A percentile compares a stretch with the other conserved stretches of the same genome.
phyloP scores from a whole-genome alignment of 768 basidiomycete species.

The Podaxis sp. region DNA sequence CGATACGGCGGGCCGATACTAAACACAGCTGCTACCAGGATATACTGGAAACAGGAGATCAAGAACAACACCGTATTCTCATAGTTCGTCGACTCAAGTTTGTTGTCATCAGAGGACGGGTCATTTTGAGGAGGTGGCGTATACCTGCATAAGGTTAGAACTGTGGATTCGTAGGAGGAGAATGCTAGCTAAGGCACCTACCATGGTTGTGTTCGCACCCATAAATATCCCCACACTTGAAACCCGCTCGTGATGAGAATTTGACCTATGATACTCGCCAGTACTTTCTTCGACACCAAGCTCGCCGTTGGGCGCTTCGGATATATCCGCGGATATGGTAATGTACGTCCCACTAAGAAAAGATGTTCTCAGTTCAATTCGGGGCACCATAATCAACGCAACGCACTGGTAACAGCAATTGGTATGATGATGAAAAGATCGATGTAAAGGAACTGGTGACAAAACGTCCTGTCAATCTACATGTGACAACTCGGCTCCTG shows the following conservation, averaged over 20 bases:
- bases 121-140: constrained; percentile 54
- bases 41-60: constrained; percentile 97
- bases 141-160: constrained; percentile 54
- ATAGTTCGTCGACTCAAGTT: constrained; percentile 81
- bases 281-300: constrained; percentile 92
- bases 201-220: constrained; percentile 87
- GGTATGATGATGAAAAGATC: constrained; percentile 98
- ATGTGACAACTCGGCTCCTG: constrained; percentile 6
- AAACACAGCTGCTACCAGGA: constrained; percentile 94
- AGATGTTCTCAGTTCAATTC: constrained; percentile 1
- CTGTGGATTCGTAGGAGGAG: background rate
- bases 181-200: constrained; percentile 29
- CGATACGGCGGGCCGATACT: constrained; percentile 98
- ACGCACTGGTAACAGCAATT: constrained; percentile 91
- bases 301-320: constrained; percentile 93
- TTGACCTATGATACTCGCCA: constrained; percentile 92
- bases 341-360: constrained; percentile 85
- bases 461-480: constrained; percentile 16
- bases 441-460: constrained; percentile 85
- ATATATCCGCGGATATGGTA: constrained; percentile 84
- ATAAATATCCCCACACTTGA: constrained; percentile 87
- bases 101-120: constrained; percentile 54
- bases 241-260: constrained; percentile 79
- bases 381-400: constrained; percentile 1
- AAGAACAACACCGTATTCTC: constrained; percentile 93